Evolutionary conservation across 805 yeast genomes (phyloP).

Genomic region (Yarrowia alimentaria): DNA sequence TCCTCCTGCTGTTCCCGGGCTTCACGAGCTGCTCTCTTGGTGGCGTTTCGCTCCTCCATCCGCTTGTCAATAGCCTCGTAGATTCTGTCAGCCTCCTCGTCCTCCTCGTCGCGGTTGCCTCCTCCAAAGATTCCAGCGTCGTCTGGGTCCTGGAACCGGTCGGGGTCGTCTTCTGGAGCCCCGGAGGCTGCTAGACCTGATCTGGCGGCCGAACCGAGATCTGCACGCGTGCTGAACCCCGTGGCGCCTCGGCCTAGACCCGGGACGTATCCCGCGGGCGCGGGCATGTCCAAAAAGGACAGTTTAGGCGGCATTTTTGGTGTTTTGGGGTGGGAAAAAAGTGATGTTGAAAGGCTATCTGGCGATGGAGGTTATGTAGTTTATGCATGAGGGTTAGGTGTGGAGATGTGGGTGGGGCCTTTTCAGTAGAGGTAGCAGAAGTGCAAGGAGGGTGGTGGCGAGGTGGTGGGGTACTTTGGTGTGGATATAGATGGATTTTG

Average conservation of each 20-base stretch:
- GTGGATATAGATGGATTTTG: too few species aligned
- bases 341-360: conserved; percentile 14
- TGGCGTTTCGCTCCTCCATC: conserved; percentile 38
- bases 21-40: conserved; percentile 36
- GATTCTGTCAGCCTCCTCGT: conserved; percentile 73
- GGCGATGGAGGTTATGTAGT: too few species aligned
- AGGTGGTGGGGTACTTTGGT: too few species aligned
- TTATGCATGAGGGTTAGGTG: too few species aligned
- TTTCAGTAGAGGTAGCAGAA: too few species aligned
- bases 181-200: conserved; percentile 44
- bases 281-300: conserved; percentile 71
- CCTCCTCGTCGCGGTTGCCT: conserved; percentile 50
- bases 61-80: conserved; percentile 67
- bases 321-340: neutral
- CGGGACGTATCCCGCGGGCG: conserved; percentile 88
- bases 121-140: conserved; percentile 39
- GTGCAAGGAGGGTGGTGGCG: too few species aligned
- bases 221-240: conserved; percentile 86
- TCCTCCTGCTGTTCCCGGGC: conserved; percentile 33
- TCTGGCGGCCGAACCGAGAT: conserved; percentile 51
- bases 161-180: conserved; percentile 34
- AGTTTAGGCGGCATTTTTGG: conserved; percentile 14
- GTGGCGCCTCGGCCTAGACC: conserved; percentile 95
- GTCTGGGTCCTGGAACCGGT: conserved; percentile 36
- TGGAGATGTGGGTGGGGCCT: too few species aligned